These are phyloP conservation scores for Themeda triandra DNA, from an alignment of 176 grass and related monocot species.

Conservation along the genomic window DNA sequence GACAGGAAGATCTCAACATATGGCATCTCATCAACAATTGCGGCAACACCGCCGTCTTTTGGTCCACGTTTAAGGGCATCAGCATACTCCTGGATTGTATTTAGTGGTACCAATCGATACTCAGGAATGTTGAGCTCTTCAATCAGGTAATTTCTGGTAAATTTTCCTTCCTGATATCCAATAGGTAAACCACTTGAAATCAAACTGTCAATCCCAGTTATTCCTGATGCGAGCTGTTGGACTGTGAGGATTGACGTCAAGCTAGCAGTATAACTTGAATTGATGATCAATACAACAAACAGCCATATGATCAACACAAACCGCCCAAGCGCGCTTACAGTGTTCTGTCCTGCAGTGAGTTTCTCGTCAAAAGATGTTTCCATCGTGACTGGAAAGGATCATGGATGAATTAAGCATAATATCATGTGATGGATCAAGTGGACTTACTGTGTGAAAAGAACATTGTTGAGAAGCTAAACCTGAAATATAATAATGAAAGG, in stretches of 20 bases:
- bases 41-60: conserved; percentile 62
- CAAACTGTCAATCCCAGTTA: conserved; percentile 71
- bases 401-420: conserved; percentile 8
- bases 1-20: conserved; percentile 75
- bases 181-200: conserved; percentile 59
- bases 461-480: conserved; percentile 98
- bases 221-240: conserved; percentile 72
- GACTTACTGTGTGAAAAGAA: conserved; percentile 90
- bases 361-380: conserved; percentile 14
- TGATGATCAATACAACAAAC: conserved; percentile 87
- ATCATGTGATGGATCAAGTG: conserved; percentile 19
- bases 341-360: conserved; percentile 65
- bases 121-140: conserved; percentile 66
- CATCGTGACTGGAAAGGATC: conserved; percentile 8
- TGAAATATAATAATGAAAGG: conserved; percentile 39
- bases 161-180: conserved; percentile 76
- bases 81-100: conserved; percentile 57
- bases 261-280: conserved; percentile 91
- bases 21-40: conserved; percentile 83
- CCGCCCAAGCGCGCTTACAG: conserved; percentile 57
- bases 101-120: conserved; percentile 59
- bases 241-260: conserved; percentile 91
- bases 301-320: conserved; percentile 91
- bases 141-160: conserved; percentile 74
- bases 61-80: conserved; percentile 73